phyloP scores from a whole-genome alignment of 192 early-diverging fungal species.

The Rhizophagus clarus region DNA sequence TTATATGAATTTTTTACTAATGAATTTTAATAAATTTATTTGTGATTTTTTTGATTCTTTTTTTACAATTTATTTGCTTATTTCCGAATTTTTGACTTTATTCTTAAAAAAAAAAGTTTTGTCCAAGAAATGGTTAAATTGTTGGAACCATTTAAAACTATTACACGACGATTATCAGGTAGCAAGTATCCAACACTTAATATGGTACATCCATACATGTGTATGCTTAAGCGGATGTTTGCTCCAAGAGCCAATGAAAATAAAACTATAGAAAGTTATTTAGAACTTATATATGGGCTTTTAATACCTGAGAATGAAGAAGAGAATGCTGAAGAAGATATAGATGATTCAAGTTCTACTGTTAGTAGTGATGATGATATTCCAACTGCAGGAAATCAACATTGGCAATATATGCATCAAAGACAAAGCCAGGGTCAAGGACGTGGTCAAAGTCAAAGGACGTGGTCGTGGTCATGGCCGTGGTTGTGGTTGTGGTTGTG shows the following conservation, averaged over 20 bases:
- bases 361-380: slow-evolving; percentile 1
- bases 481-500: background rate
- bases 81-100: too few species aligned
- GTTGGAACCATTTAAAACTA: background rate
- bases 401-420: background rate
- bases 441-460: background rate
- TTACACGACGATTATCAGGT: background rate
- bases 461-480: background rate
- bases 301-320: background rate
- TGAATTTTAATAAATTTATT: too few species aligned
- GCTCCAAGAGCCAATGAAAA: background rate
- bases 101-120: too few species aligned
- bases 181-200: background rate
- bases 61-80: background rate
- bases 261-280: background rate
- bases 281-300: background rate
- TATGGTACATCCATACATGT: background rate
- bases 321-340: background rate
- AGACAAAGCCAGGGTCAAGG: too few species aligned
- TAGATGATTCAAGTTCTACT: background rate
- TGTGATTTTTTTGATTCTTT: too few species aligned
- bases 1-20: too few species aligned
- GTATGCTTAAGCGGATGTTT: background rate
- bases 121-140: background rate
- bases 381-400: background rate